A percentile compares a stretch with the other conserved stretches of the same genome.
Evolutionary conservation across 2,329 filamentous ascomycete species (phyloP).

Genomic region (Xylaria sp.): DNA sequence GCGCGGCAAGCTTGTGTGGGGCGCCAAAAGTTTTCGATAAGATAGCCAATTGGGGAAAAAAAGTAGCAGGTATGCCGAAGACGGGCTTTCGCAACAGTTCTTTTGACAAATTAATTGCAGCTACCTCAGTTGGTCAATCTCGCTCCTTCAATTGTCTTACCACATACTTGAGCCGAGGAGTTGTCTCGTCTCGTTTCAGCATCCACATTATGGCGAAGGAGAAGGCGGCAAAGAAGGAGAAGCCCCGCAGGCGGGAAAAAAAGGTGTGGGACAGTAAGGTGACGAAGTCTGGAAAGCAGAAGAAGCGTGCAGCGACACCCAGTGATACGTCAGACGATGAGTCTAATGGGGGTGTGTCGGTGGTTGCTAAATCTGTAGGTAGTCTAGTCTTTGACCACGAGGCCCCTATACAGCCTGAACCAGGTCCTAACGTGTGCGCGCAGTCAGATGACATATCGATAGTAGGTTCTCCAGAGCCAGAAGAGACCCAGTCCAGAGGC

Average conservation of each 20-base stretch:
- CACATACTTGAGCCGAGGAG: too few relatives aligned
- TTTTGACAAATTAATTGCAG: background rate
- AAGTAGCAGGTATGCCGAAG: background rate
- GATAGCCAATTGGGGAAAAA: constrained; percentile 9
- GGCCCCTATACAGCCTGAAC: background rate
- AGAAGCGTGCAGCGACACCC: constrained; percentile 24
- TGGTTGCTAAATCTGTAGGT: constrained; percentile 29
- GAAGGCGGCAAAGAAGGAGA: constrained; percentile 38
- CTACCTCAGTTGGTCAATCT: background rate
- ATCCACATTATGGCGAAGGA: constrained; percentile 42
- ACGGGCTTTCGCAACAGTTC: background rate
- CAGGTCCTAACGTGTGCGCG: background rate
- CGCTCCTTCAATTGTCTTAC: background rate
- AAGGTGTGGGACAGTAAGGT: constrained; percentile 40
- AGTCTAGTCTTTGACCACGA: background rate
- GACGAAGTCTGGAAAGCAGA: constrained; percentile 39
- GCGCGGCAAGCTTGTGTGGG: constrained; percentile 13
- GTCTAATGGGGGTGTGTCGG: constrained; percentile 26
- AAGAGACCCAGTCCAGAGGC: constrained; percentile 72
- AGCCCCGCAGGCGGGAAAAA: constrained; percentile 37
- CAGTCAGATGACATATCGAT: constrained; percentile 29
- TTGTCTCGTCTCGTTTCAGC: background rate
- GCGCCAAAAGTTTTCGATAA: constrained; percentile 14
- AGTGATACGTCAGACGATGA: constrained; percentile 26
- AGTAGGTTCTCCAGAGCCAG: constrained; percentile 72